Evolutionary conservation across 1,139 yeast genomes (phyloP), one percentile per base, ranked within the genome.

Genomic region (Ogataea hybrid): DNA sequence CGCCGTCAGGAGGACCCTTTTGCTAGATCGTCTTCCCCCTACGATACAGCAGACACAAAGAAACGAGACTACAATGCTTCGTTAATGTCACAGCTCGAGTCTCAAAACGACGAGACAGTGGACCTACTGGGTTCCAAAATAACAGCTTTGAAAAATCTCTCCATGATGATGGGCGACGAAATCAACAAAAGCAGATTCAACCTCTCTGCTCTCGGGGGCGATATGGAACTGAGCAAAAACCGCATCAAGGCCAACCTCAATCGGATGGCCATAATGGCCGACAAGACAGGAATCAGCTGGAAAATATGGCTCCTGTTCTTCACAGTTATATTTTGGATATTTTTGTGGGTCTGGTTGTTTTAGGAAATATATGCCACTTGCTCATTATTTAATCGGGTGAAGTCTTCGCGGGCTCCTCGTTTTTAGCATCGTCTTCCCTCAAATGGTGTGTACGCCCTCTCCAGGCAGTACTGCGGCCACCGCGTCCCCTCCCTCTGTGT

Each of bases 301-400:
- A 77, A 79, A 54, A 76, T 80, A 57, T 89, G 97, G 97, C 65
- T 84, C 30, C 59, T 70, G 11, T 79, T 89, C 47, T 83, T 87
- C 61, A 65, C 63, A 25, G 55, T 85, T 15, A 79, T 89, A 9
- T 69, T 75, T 38, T 51, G 85, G 47, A 69, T 84, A 58, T 90
- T 89, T 63, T 79, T 87, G 63, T 83, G 83, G 73, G 89, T 88
- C n/a, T 85, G 96, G 95, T 55, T 80, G 41, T 68, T 70, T 48
- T 77, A 60, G 52, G n/a, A 14, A 15, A 10, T 17, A 39, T 12
- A 32, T 32, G 20, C 23, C 21, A 11, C 6, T 18, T n/a, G 11
- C 4, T 32, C 32, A 25, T 5, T 25, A 11, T 30, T 20, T 25
- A 16, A 14, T 20, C 27, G 12, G 38, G 33, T 25, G 14, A 17